These are phyloP conservation scores for Pichiaceae sp. DNA, from an alignment of 1,139 yeast genomes.

Conservation along the genomic window DNA sequence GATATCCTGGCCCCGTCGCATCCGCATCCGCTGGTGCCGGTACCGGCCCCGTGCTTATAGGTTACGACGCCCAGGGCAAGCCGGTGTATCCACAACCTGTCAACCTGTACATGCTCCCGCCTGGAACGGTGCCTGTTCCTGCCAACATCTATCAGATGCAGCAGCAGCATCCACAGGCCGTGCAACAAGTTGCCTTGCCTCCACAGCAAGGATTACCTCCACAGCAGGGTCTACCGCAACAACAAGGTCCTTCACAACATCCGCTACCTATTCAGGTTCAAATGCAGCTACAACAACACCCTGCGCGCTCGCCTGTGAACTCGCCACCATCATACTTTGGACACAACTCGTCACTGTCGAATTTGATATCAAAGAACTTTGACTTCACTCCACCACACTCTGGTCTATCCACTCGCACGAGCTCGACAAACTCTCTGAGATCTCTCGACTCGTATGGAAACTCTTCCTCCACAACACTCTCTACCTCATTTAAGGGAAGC, in stretches of 20 bases:
- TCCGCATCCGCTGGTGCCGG: constrained; percentile 4
- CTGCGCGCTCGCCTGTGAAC: background rate
- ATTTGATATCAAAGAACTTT: constrained; percentile 2
- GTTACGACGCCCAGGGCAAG: constrained; percentile 22
- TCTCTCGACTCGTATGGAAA: constrained; percentile 19
- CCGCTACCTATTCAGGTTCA: constrained; percentile 2
- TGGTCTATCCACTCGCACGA: constrained; percentile 21
- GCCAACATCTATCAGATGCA: constrained; percentile 15
- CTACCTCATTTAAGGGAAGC: constrained; percentile 10
- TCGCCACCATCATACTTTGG: background rate
- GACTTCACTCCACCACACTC: constrained; percentile 18
- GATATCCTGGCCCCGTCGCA: background rate
- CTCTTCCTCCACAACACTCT: constrained; percentile 22
- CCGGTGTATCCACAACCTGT: constrained; percentile 21
- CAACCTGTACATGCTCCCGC: constrained; percentile 21
- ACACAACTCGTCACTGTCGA: constrained; percentile 1
- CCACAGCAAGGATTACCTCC: too few species aligned
- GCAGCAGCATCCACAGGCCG: background rate
- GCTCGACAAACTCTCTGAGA: constrained; percentile 21
- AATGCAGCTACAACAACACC: constrained; percentile 5
- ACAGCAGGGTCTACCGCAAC: constrained; percentile 1
- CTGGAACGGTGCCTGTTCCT: constrained; percentile 17
- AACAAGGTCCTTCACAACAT: background rate
- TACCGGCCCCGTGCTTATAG: constrained; percentile 18
- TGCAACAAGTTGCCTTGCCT: too few species aligned